A percentile compares a stretch with the other conserved stretches of the same genome.
Conservation (phyloP, 1,284 basidiomycete species). For the Acaromyces ingoldii region DNA sequence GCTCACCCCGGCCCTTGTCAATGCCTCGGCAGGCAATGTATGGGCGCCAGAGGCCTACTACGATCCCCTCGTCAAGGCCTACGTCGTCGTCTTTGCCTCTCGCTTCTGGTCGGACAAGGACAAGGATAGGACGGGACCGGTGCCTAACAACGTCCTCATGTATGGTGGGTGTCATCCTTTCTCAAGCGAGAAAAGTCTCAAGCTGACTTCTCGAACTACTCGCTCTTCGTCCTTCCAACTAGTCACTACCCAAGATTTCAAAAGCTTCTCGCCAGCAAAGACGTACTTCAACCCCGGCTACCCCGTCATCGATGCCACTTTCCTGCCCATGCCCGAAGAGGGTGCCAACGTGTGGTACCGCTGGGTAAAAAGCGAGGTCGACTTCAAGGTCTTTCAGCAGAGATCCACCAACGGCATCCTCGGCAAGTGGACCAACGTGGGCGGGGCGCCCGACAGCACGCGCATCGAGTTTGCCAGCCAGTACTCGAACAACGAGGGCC, state of each 20-base stretch:
- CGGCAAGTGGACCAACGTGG: not conserved
- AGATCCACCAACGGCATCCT: constrained; percentile 4
- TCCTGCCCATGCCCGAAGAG: constrained; percentile 8
- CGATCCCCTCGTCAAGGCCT: not conserved
- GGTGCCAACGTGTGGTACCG: not conserved
- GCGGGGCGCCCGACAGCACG: not conserved
- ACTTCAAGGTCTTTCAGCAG: constrained; percentile 5
- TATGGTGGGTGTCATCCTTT: too few relatives aligned
- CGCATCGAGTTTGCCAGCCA: too few relatives aligned
- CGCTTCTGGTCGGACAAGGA: constrained; percentile 12
- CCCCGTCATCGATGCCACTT: not conserved
- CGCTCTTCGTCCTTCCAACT: too few relatives aligned
- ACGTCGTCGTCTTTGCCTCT: too few relatives aligned
- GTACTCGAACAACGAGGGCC: too few relatives aligned
- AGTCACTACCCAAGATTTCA: constrained; percentile 12
- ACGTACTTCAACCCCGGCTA: too few relatives aligned
- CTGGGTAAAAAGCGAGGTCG: too few relatives aligned
- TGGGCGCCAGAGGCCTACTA: constrained; percentile 11
- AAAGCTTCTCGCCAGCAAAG: not conserved
- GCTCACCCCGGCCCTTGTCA: constrained; percentile 12
- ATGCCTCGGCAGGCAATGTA: constrained; percentile 8
- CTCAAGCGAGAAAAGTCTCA: too few relatives aligned
- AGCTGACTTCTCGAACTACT: too few relatives aligned
- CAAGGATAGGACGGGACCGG: not conserved
- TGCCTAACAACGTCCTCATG: not conserved